These are phyloP conservation scores for Glycine latifolia DNA, from an alignment of 306 rosid genomes.

Conservation along the genomic window DNA sequence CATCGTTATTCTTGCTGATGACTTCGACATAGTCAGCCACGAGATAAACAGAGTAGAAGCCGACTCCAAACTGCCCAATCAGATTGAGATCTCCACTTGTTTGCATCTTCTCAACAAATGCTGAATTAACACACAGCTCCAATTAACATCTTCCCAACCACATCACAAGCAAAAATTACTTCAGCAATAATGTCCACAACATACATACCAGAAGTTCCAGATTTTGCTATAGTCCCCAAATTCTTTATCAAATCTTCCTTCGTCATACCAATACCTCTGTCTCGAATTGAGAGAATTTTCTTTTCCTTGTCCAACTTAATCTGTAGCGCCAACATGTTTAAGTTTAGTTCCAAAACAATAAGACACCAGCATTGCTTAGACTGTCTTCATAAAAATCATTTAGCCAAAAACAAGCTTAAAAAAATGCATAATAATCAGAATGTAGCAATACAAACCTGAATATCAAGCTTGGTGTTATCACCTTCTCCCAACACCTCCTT, in stretches of 20 bases:
- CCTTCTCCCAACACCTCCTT: slow-evolving; percentile 98
- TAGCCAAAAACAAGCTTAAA: no score
- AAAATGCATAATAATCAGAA: background rate
- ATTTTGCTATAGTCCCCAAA: slow-evolving; percentile 97
- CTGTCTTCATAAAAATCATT: background rate
- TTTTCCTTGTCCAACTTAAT: slow-evolving; percentile 95
- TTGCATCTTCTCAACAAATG: slow-evolving; percentile 98
- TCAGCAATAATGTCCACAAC: slow-evolving; percentile 5
- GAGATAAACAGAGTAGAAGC: slow-evolving; percentile 97
- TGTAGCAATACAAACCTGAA: slow-evolving; percentile 65
- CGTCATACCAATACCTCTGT: slow-evolving; percentile 99
- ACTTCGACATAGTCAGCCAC: slow-evolving; percentile 89
- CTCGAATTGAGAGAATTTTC: slow-evolving; percentile 85
- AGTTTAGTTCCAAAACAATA: background rate
- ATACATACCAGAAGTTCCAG: slow-evolving; percentile 93
- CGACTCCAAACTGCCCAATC: slow-evolving; percentile 98
- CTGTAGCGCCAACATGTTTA: slow-evolving; percentile 47
- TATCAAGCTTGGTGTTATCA: slow-evolving; percentile 86
- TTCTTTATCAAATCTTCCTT: slow-evolving; percentile 95
- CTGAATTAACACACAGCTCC: slow-evolving; percentile 50
- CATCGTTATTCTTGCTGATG: slow-evolving; percentile 92
- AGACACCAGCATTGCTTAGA: background rate
- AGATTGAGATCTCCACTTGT: slow-evolving; percentile 97
- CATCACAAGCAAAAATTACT: background rate
- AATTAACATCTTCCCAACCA: slow-evolving; percentile 12